Evolutionary conservation across 2,329 filamentous ascomycete species (phyloP).

Genomic region (Gremmenia infestans): DNA sequence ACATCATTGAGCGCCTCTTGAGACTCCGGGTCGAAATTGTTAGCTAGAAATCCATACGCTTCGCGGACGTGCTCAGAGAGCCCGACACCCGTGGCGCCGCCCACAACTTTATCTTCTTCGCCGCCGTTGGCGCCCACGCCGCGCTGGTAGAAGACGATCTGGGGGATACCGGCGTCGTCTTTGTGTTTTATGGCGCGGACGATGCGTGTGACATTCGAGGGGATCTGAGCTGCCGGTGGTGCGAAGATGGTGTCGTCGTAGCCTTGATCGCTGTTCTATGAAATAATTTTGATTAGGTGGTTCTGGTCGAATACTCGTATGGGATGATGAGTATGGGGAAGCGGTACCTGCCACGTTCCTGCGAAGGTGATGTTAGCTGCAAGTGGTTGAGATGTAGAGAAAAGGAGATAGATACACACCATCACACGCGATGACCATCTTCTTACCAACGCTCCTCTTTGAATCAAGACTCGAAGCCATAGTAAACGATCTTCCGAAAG

Average conservation of each 20-base stretch:
- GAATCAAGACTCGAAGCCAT: conserved; percentile 7
- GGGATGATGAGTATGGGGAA: neutral
- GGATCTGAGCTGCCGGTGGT: conserved; percentile 28
- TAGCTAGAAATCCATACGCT: conserved; percentile 42
- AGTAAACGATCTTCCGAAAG: neutral
- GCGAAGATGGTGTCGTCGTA: conserved; percentile 7
- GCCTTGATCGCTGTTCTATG: conserved; percentile 18
- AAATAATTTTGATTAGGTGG: no score
- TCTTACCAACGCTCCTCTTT: conserved; percentile 14
- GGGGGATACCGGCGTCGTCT: conserved; percentile 46
- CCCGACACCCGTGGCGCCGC: conserved; percentile 50
- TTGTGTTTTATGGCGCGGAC: conserved; percentile 49
- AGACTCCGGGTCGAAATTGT: conserved; percentile 35
- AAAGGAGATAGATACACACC: conserved; percentile 10
- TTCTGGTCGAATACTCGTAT: neutral
- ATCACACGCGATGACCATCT: conserved; percentile 21
- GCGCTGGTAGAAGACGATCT: conserved; percentile 55
- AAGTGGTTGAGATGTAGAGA: neutral
- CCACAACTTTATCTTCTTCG: conserved; percentile 42
- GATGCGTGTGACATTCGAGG: conserved; percentile 55
- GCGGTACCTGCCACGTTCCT: conserved; percentile 23
- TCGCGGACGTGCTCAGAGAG: conserved; percentile 47
- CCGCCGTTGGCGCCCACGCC: conserved; percentile 52
- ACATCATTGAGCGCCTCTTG: conserved; percentile 16
- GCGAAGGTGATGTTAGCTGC: neutral